Evolutionary conservation across 345 rosid species (phyloP).

Genomic region (Citrus australasica): DNA sequence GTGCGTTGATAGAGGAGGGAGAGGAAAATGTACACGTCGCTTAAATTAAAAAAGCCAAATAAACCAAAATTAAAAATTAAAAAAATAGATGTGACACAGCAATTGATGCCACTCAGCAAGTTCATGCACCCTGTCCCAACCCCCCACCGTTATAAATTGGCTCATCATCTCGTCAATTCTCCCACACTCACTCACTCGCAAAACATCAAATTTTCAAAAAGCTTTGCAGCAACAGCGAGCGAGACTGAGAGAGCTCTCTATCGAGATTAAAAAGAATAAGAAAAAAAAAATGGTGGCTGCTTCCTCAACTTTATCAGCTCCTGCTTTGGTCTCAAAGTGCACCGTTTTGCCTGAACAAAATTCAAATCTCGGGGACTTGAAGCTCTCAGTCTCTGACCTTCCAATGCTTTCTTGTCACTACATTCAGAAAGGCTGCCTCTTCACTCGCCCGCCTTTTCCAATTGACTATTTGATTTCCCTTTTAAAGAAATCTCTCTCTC

Average conservation of each 20-base stretch:
- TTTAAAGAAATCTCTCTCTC: slow-evolving; percentile 49
- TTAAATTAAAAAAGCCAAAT: neutral
- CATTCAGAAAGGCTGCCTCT: slow-evolving; percentile 86
- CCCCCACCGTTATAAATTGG: slow-evolving; percentile 38
- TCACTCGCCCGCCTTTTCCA: slow-evolving; percentile 42
- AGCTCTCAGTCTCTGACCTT: slow-evolving; percentile 92
- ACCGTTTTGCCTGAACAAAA: slow-evolving; percentile 48
- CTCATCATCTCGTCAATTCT: neutral
- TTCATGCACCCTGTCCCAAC: slow-evolving; percentile 45
- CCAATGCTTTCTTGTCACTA: slow-evolving; percentile 97
- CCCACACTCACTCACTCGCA: slow-evolving; percentile 17
- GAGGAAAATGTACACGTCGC: neutral
- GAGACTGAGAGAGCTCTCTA: neutral
- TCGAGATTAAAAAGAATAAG: too few species aligned
- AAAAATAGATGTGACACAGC: neutral
- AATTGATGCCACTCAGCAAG: slow-evolving; percentile 21
- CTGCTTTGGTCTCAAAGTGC: slow-evolving; percentile 45
- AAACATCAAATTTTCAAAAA: neutral
- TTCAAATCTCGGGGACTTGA: slow-evolving; percentile 58
- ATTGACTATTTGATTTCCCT: slow-evolving; percentile 27
- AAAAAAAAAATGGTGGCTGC: neutral
- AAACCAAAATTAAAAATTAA: neutral
- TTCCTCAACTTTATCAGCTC: slow-evolving; percentile 15
- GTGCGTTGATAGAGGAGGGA: neutral
- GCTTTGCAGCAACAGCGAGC: neutral